Evolutionary conservation across 176 grass and related monocot species (phyloP).

Genomic region (Musa acuminata): DNA sequence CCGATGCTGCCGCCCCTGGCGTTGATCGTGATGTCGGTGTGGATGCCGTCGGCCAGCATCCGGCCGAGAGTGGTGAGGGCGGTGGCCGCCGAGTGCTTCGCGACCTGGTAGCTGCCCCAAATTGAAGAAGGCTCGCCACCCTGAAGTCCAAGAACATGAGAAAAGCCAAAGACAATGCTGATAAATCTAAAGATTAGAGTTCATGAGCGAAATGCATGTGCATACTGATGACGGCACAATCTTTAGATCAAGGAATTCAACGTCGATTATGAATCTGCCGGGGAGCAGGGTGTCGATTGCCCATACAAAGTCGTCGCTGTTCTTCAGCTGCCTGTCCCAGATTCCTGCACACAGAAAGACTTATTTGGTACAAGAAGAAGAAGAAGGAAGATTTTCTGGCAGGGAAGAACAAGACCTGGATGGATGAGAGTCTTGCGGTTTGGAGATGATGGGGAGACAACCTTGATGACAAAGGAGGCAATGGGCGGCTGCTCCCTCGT

Average conservation of each 20-base stretch:
- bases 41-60: conserved; percentile 70
- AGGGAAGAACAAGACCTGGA: conserved; percentile 38
- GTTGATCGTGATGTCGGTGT: conserved; percentile 87
- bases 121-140: conserved; percentile 74
- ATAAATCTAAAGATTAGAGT: background rate
- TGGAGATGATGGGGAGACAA: conserved; percentile 57
- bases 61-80: conserved; percentile 39
- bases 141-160: conserved; percentile 20
- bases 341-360: conserved; percentile 38
- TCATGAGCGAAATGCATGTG: background rate
- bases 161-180: background rate
- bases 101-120: conserved; percentile 50
- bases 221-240: conserved; percentile 65
- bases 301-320: conserved; percentile 89
- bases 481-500: conserved; percentile 57
- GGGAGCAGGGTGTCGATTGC: conserved; percentile 60
- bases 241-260: conserved; percentile 94
- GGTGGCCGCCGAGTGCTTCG: conserved; percentile 38
- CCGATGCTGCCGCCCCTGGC: conserved; percentile 54
- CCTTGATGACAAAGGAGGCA: conserved; percentile 82
- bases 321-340: conserved; percentile 78
- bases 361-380: background rate
- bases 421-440: conserved; percentile 69
- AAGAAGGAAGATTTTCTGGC: background rate
- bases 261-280: conserved; percentile 85